Evolutionary conservation across 495 filamentous ascomycete genomes (phyloP).

Genomic region (Penicillium macrosclerotiorum): DNA sequence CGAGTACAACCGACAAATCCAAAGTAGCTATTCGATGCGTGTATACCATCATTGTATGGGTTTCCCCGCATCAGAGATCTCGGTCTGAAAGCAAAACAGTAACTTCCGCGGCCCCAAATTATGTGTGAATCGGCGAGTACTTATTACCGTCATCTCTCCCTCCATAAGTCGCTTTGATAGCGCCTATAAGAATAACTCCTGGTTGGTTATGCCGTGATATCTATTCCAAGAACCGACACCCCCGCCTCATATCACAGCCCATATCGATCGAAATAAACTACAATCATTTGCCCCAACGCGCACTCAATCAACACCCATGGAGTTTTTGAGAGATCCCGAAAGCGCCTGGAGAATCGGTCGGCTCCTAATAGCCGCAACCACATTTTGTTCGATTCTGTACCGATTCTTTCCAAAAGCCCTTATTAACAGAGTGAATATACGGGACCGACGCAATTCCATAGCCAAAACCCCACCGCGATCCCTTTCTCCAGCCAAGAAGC

Average conservation of each 20-base stretch:
- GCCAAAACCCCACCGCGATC: slow-evolving; percentile 57
- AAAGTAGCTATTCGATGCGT: slow-evolving; percentile 22
- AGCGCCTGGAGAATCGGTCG: slow-evolving; percentile 27
- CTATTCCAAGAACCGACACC: too few relatives aligned
- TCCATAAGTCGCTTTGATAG: neutral
- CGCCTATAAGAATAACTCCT: neutral
- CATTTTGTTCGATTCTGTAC: slow-evolving; percentile 16
- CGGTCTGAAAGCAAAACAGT: slow-evolving; percentile 5
- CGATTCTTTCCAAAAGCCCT: slow-evolving; percentile 9
- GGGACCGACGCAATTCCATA: slow-evolving; percentile 33
- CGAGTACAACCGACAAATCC: slow-evolving; percentile 4
- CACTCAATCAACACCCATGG: slow-evolving; percentile 13
- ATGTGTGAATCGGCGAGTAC: neutral
- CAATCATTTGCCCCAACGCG: slow-evolving; percentile 4
- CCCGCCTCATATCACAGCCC: too few relatives aligned
- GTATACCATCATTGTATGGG: slow-evolving; percentile 2
- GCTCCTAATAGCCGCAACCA: slow-evolving; percentile 22
- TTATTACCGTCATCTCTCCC: slow-evolving; percentile 7
- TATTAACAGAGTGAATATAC: slow-evolving; percentile 19
- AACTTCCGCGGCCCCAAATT: neutral
- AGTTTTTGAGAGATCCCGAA: slow-evolving; percentile 6
- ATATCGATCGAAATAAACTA: too few relatives aligned
- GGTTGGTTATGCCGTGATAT: too few relatives aligned
- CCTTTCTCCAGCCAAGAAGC: slow-evolving; percentile 51
- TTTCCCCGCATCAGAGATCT: slow-evolving; percentile 20